These are phyloP conservation scores for Calonectria pseudoreteaudii DNA, from an alignment of 2,329 filamentous ascomycete genomes.

Conservation along the genomic window DNA sequence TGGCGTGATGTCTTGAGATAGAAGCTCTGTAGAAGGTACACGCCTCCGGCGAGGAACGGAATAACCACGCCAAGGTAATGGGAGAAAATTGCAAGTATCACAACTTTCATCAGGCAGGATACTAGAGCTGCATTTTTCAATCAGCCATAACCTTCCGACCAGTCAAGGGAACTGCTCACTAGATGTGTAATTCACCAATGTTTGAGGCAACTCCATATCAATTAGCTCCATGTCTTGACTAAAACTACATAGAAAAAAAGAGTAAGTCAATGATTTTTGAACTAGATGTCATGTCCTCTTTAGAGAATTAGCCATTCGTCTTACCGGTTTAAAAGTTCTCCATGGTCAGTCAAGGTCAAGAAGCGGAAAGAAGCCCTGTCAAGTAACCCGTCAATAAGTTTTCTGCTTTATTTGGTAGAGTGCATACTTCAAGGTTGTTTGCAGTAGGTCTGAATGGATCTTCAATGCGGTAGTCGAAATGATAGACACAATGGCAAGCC, in stretches of 20 bases:
- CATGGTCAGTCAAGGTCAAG: not conserved
- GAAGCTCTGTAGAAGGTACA: no score
- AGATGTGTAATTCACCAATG: not conserved
- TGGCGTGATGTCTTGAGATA: no score
- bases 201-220: not conserved
- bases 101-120: no score
- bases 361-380: not conserved
- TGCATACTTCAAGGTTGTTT: not conserved
- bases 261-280: not conserved
- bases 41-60: no score
- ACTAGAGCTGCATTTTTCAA: no score
- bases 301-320: not conserved
- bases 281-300: not conserved
- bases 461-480: not conserved
- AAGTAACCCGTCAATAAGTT: not conserved
- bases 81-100: no score
- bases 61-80: no score
- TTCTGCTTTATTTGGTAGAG: not conserved
- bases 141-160: not conserved
- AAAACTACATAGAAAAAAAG: not conserved
- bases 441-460: not conserved
- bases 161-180: not conserved
- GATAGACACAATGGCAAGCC: not conserved
- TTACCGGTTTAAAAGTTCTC: not conserved
- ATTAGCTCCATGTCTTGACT: not conserved